These are phyloP conservation scores for Colletotrichum sp. DNA, from an alignment of 2,329 filamentous ascomycete species.

Conservation along the genomic window DNA sequence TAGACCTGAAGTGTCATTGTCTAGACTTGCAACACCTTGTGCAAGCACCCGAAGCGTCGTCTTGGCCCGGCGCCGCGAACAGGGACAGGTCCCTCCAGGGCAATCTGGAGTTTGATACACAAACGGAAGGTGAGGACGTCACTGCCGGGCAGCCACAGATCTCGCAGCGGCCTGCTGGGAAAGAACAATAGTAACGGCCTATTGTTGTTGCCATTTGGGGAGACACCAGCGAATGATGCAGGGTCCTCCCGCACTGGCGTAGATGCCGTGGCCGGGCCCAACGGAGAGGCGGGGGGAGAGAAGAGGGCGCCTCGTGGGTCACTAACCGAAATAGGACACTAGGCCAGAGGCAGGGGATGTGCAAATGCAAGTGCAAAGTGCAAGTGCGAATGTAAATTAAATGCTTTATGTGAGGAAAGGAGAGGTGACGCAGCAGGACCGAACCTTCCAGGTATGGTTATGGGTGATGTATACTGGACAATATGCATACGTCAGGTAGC, in stretches of 20 bases:
- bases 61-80: background rate
- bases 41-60: background rate
- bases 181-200: background rate
- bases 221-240: background rate
- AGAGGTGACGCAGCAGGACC: background rate
- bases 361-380: background rate
- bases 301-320: background rate
- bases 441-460: background rate
- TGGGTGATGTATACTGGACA: background rate
- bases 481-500: background rate
- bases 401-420: background rate
- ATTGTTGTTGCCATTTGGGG: background rate
- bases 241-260: background rate
- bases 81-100: background rate
- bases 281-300: background rate
- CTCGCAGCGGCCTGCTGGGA: background rate
- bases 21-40: background rate
- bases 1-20: background rate
- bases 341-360: background rate
- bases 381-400: background rate
- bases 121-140: background rate
- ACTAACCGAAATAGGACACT: background rate
- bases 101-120: background rate
- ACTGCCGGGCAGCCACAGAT: background rate
- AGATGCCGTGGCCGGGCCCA: background rate